Conservation (phyloP, 495 filamentous ascomycete genomes). For the Evernia prunastri region DNA sequence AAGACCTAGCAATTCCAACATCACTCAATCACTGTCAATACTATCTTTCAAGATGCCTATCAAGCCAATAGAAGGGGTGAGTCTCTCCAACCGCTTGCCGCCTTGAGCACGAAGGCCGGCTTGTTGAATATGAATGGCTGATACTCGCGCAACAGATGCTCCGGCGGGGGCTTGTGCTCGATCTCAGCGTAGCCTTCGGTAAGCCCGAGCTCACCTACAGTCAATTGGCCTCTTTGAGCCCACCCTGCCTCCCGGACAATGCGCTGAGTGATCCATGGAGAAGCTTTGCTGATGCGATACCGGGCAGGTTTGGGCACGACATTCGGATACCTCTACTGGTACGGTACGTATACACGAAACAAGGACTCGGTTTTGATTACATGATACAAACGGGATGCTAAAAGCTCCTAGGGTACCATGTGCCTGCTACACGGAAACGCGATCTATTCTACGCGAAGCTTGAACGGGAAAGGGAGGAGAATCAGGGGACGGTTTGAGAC, state of each 20-base stretch:
- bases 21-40: not conserved
- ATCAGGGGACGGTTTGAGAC: constrained; percentile 35
- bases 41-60: constrained; percentile 34
- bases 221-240: constrained; percentile 6
- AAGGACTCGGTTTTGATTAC: not conserved
- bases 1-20: too few relatives aligned
- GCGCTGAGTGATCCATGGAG: not conserved
- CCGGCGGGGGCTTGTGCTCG: constrained; percentile 64
- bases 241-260: not conserved
- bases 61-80: constrained; percentile 52
- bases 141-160: constrained; percentile 54
- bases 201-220: constrained; percentile 27
- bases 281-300: constrained; percentile 9
- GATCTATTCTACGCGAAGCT: constrained; percentile 71
- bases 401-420: constrained; percentile 57
- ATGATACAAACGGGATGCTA: not conserved
- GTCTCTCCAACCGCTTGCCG: constrained; percentile 20
- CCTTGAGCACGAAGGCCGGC: not conserved
- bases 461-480: constrained; percentile 56
- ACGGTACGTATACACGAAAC: constrained; percentile 51
- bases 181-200: constrained; percentile 72
- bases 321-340: constrained; percentile 74
- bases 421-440: constrained; percentile 67
- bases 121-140: constrained; percentile 15
- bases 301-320: constrained; percentile 58